Percentiles rank a stretch among this genome's conserved stretches.
Conservation (phyloP, 2,329 filamentous ascomycete species). For the Microascus cirrosus region DNA sequence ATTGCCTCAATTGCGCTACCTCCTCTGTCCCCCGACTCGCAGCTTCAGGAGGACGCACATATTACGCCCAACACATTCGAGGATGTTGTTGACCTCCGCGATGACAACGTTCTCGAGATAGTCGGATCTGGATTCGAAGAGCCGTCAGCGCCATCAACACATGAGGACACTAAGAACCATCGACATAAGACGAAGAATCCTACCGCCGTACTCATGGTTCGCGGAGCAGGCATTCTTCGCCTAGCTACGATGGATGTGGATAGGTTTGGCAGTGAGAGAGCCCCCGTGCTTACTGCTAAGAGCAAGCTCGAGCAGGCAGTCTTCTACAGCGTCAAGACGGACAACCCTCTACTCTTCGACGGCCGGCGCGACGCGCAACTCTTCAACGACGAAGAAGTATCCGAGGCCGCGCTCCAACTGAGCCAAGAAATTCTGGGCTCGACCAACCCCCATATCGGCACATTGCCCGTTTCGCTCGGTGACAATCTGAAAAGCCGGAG, state of each 20-base stretch:
- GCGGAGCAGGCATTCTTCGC: constrained; percentile 50
- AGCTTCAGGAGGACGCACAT: constrained; percentile 59
- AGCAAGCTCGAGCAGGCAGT: constrained; percentile 90
- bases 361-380: constrained; percentile 47
- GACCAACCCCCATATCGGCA: constrained; percentile 61
- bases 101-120: constrained; percentile 51
- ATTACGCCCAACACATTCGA: constrained; percentile 61
- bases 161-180: constrained; percentile 36
- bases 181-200: constrained; percentile 49
- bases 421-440: constrained; percentile 77
- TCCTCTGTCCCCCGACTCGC: constrained; percentile 62
- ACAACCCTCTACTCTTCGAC: constrained; percentile 82
- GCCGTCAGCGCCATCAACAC: constrained; percentile 20
- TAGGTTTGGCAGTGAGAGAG: constrained; percentile 45
- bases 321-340: constrained; percentile 73
- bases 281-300: constrained; percentile 63
- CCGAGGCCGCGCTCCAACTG: constrained; percentile 64
- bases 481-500: constrained; percentile 67
- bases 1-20: constrained; percentile 61
- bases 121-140: constrained; percentile 55
- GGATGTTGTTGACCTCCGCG: constrained; percentile 72
- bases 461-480: constrained; percentile 64
- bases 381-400: constrained; percentile 61
- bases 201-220: constrained; percentile 48
- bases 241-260: constrained; percentile 47